Evolutionary conservation across 1,284 basidiomycete genomes (phyloP).

Genomic region (Boletus sp.): DNA sequence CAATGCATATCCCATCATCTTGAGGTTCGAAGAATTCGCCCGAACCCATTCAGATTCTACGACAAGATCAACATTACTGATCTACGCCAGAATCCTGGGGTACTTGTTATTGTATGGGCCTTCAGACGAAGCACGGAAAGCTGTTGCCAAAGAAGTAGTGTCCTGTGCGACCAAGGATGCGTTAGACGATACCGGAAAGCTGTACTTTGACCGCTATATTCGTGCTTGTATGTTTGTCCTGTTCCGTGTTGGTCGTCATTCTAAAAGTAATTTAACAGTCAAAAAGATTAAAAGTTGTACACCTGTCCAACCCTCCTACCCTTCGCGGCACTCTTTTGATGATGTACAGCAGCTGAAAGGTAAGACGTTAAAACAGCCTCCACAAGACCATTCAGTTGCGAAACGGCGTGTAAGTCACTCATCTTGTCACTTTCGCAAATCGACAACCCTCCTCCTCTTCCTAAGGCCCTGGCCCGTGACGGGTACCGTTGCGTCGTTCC

Average conservation of each 20-base stretch:
- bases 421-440: neutral
- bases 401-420: neutral
- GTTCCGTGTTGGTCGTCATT: neutral
- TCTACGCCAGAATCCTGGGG: neutral
- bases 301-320: neutral
- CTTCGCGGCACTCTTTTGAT: neutral
- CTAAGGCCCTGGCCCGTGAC: neutral
- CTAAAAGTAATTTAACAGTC: neutral
- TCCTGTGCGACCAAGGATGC: neutral
- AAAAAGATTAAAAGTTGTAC: neutral
- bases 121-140: neutral
- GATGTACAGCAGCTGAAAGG: neutral
- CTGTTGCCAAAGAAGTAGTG: neutral
- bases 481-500: neutral
- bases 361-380: neutral
- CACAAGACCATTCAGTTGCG: neutral
- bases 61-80: neutral
- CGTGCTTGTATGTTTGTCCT: neutral
- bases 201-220: neutral
- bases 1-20: neutral
- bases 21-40: neutral
- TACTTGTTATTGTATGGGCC: neutral
- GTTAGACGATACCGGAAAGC: neutral
- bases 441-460: neutral
- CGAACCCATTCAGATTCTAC: neutral